phyloP scores from a whole-genome alignment of 352 stramenopile genomes.

The Pythium sukuiense region DNA sequence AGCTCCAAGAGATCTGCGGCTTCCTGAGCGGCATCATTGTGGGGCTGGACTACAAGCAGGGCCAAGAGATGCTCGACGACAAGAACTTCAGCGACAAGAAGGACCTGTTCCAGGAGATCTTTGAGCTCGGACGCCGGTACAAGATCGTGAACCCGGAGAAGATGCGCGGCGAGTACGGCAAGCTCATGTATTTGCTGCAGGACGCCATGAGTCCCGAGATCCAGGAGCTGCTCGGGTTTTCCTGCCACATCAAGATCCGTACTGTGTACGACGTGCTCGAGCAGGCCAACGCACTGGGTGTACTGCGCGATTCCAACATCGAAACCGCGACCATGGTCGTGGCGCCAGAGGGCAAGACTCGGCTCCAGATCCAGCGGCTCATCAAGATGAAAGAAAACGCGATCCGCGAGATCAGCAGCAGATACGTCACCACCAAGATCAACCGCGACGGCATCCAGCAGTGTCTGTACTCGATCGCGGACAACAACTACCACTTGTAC shows the following conservation, averaged over 20 bases:
- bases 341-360: constrained; percentile 87
- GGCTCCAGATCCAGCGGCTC: constrained; percentile 88
- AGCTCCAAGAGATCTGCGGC: constrained; percentile 91
- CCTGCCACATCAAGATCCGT: constrained; percentile 75
- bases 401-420: constrained; percentile 83
- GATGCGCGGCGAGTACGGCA: constrained; percentile 96
- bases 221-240: constrained; percentile 86
- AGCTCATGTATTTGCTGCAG: constrained; percentile 94
- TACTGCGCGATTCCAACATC: constrained; percentile 89
- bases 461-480: constrained; percentile 95
- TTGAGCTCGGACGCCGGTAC: constrained; percentile 94
- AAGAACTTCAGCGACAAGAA: constrained; percentile 90
- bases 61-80: constrained; percentile 85
- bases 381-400: constrained; percentile 94
- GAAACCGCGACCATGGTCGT: constrained; percentile 95
- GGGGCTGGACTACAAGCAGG: constrained; percentile 85
- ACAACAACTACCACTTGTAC: constrained; percentile 98
- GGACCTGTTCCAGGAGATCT: constrained; percentile 89
- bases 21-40: constrained; percentile 92
- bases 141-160: constrained; percentile 99
- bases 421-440: constrained; percentile 55
- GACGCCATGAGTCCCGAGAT: constrained; percentile 87
- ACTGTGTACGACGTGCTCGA: constrained; percentile 89
- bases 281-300: constrained; percentile 53
- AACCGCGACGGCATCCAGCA: constrained; percentile 89